Evolutionary conservation across 352 stramenopile genomes (phyloP).

Genomic region (Phytopythium helicoides): DNA sequence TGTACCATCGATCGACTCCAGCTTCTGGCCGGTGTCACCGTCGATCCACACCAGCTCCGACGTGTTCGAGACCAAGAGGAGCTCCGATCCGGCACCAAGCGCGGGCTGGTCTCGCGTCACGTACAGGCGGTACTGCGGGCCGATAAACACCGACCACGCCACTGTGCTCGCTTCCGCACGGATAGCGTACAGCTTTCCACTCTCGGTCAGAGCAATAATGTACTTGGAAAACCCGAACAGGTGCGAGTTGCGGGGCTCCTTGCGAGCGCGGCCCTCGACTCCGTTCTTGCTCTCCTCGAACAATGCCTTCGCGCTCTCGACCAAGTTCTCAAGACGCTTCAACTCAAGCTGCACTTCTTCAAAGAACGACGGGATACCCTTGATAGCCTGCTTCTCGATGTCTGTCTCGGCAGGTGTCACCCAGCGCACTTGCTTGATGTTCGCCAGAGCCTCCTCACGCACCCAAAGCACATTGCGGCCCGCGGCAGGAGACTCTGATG

Average conservation of each 20-base stretch:
- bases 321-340: constrained; percentile 48
- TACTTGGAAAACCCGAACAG: constrained; percentile 87
- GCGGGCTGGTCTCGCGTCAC: constrained; percentile 79
- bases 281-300: constrained; percentile 36
- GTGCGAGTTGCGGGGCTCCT: constrained; percentile 63
- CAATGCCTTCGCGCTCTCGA: constrained; percentile 40
- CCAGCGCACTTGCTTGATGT: constrained; percentile 75
- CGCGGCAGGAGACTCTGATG: constrained; percentile 11
- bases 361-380: constrained; percentile 65
- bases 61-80: constrained; percentile 64
- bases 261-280: constrained; percentile 33
- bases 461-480: constrained; percentile 56
- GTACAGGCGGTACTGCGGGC: constrained; percentile 65
- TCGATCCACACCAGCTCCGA: constrained; percentile 70
- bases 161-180: constrained; percentile 71
- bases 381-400: constrained; percentile 72
- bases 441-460: constrained; percentile 76
- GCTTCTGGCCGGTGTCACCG: constrained; percentile 51
- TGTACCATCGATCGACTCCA: constrained; percentile 27
- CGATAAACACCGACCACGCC: constrained; percentile 69
- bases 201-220: constrained; percentile 69
- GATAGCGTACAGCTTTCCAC: constrained; percentile 78
- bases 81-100: constrained; percentile 62
- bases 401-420: constrained; percentile 75
- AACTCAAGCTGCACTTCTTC: constrained; percentile 69